Base-by-base conservation (phyloP, 129 eudicot species). In the Flaveria brownii region DNA sequence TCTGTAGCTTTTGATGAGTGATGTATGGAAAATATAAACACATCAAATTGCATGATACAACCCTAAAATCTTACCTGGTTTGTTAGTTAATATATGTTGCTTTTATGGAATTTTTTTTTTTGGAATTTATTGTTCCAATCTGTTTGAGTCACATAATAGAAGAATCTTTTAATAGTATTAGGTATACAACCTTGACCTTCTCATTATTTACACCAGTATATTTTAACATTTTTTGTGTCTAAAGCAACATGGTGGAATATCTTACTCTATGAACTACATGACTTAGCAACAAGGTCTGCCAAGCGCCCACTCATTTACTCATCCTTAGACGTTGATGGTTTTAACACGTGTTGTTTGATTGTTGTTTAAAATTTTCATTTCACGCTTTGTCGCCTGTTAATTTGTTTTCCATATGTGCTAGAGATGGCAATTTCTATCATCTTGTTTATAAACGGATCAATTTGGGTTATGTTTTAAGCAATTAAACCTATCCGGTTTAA, bases 261-360 rank as follows among this genome's bases (percentile, higher is more conserved):
- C 64, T 57, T 57, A 20, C 64, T 57, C 64, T 65, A 5, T 68
- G 56, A 45, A 3, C n/a, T 67, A 69, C 73, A 22, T 69, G 50
- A 41, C 52, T 39, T 41, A 20, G 11, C 5, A 6, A 18, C 45
- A 17, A 20, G 39, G 16, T 60, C 25, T 54, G n/a, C 23, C 36
- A 43, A 43, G 47, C 10, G 12, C 47, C 30, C 52, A 14, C n/a
- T 17, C 20, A 41, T 42, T 41, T n/a, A 66, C 22, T 23, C 30
- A 42, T 67, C 42, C 9, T 17, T 43, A 45, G 18, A 43, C 33
- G 55, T 26, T 68, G 60, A 49, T 15, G 43, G 74, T 28, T 28
- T 52, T 50, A 71, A 41, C 2, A 30, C 4, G 0, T 43, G 47
- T 7, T 43, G 0, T 7, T 43, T 43, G 11, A 1, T 43, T 9